Percentiles rank a stretch among this genome's conserved stretches.
Conservation (phyloP, 2,329 filamentous ascomycete species). For the Pseudocercospora crystallina region DNA sequence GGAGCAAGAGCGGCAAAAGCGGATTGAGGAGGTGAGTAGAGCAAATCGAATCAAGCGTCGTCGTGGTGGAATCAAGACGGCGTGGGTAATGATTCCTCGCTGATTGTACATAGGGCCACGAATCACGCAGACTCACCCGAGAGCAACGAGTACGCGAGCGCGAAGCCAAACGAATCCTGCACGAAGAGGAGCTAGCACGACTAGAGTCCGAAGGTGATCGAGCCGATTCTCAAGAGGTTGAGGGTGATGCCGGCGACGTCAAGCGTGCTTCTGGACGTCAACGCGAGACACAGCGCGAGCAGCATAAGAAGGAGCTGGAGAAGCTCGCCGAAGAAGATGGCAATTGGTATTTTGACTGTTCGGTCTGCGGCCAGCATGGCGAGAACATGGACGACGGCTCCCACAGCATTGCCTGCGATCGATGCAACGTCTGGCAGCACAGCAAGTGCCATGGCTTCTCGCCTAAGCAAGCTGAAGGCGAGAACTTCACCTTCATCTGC, state of each 20-base stretch:
- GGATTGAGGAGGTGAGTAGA: conserved; percentile 60
- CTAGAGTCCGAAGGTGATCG: conserved; percentile 60
- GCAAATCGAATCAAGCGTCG: not conserved
- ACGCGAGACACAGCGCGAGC: conserved; percentile 79
- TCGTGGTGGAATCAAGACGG: conserved; percentile 3
- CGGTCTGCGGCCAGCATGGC: conserved; percentile 81
- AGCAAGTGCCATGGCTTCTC: conserved; percentile 84
- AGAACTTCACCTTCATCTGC: conserved; percentile 88
- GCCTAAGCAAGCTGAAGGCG: conserved; percentile 74
- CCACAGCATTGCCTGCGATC: conserved; percentile 90
- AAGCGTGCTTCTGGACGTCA: conserved; percentile 72
- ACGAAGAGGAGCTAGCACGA: conserved; percentile 79
- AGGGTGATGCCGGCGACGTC: conserved; percentile 52
- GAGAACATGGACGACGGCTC: conserved; percentile 87
- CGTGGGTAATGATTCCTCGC: conserved; percentile 8
- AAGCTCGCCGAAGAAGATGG: conserved; percentile 70
- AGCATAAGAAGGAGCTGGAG: conserved; percentile 72
- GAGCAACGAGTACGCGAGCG: conserved; percentile 85
- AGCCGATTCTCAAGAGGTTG: conserved; percentile 37
- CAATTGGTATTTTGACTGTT: conserved; percentile 92
- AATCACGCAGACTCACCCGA: conserved; percentile 76
- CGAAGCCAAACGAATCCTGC: conserved; percentile 75
- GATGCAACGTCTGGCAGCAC: conserved; percentile 95
- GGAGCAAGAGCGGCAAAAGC: conserved; percentile 60
- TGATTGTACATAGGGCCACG: conserved; percentile 59